phyloP scores from a whole-genome alignment of 139 green algal genomes.

The Dunaliella primolecta region DNA sequence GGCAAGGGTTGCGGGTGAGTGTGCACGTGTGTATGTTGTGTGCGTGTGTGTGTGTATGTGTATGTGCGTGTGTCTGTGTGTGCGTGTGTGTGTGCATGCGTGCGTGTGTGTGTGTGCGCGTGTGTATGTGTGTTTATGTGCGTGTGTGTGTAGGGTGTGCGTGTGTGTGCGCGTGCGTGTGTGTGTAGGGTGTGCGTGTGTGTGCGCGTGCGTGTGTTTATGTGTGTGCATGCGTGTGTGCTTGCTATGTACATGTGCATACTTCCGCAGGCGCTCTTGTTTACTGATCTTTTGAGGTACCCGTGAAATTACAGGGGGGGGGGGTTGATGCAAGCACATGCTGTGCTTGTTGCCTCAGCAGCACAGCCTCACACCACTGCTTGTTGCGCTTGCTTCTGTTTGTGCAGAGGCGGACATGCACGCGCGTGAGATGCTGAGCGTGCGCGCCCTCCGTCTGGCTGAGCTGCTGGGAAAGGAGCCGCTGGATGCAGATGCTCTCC shows the following conservation, averaged over 20 bases:
- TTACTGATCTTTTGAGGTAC: too few species aligned
- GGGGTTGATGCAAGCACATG: too few species aligned
- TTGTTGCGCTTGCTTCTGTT: neutral
- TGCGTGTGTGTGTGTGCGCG: neutral
- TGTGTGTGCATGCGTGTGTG: too few species aligned
- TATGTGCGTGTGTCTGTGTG: neutral
- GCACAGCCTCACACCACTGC: too few species aligned
- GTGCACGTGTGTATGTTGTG: too few species aligned
- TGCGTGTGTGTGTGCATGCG: neutral
- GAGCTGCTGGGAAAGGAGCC: neutral
- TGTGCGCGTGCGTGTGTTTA: too few species aligned
- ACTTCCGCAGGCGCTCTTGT: too few species aligned
- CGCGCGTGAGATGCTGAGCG: neutral
- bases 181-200: too few species aligned
- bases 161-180: too few species aligned
- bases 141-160: neutral
- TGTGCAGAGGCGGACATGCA: neutral
- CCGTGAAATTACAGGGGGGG: too few species aligned
- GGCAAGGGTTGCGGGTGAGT: slow-evolving; percentile 11
- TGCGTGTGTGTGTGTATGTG: slow-evolving; percentile 15
- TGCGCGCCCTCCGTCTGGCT: neutral
- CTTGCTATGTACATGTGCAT: too few species aligned
- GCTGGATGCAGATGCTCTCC: slow-evolving; percentile 10
- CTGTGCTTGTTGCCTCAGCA: too few species aligned
- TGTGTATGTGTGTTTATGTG: neutral